Percentiles rank a stretch among this genome's conserved stretches.
These are phyloP conservation scores for Cadophora gregata DNA, from an alignment of 2,329 filamentous ascomycete species.

Conservation along the genomic window DNA sequence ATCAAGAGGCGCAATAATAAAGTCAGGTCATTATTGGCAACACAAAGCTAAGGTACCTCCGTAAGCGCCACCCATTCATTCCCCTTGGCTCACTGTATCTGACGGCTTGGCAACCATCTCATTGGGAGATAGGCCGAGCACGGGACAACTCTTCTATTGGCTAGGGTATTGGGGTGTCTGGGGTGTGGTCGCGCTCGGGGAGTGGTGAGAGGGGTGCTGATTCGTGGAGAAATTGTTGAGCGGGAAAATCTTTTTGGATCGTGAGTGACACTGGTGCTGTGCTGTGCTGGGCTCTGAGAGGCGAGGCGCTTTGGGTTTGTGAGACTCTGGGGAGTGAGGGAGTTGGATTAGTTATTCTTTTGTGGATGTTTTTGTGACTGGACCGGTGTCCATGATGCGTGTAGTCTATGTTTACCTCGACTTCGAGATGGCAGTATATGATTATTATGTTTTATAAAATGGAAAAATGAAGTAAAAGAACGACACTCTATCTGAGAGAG, in stretches of 20 bases:
- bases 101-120: not conserved
- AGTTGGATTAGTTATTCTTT: not conserved
- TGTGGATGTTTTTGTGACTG: not conserved
- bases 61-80: no score
- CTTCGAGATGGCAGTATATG: not conserved
- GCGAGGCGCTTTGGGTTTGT: not conserved
- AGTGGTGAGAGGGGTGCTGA: not conserved
- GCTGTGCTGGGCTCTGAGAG: no score
- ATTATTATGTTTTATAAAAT: not conserved
- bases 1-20: not conserved
- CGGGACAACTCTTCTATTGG: not conserved
- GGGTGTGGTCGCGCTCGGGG: not conserved
- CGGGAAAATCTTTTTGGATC: not conserved
- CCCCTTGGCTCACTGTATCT: not conserved
- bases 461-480: not conserved
- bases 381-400: not conserved
- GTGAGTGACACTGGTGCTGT: no score
- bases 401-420: not conserved
- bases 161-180: no score
- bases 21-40: not conserved
- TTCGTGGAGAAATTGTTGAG: conserved; percentile 5
- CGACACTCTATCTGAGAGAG: not conserved
- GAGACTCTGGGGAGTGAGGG: not conserved
- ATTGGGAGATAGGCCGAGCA: conserved; percentile 4
- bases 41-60: not conserved